phyloP scores from a whole-genome alignment of 129 eudicot genomes.

The Mikania micrantha region DNA sequence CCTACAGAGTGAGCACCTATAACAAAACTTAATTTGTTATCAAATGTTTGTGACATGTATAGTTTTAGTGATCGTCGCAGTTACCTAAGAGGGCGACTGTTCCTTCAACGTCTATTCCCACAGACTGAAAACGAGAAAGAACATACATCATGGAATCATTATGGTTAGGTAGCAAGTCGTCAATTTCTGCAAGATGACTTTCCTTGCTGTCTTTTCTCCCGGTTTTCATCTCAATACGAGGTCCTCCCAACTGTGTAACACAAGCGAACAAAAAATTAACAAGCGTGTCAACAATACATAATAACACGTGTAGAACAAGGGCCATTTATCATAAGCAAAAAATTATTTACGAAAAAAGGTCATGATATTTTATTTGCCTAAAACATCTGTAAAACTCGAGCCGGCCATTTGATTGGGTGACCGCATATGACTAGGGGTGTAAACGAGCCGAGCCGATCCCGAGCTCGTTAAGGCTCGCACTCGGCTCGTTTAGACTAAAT shows the following conservation, averaged over 20 bases:
- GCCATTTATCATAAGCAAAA: too few relatives aligned
- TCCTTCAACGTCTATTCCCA: conserved; percentile 80
- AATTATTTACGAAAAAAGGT: too few relatives aligned
- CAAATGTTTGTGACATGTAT: neutral
- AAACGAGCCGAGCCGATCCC: too few relatives aligned
- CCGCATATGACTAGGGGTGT: too few relatives aligned
- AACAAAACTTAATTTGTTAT: neutral
- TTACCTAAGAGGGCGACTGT: conserved; percentile 80
- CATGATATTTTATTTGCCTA: too few relatives aligned
- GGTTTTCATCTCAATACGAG: conserved; percentile 69
- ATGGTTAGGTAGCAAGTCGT: conserved; percentile 55
- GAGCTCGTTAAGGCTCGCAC: too few relatives aligned
- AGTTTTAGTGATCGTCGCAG: neutral
- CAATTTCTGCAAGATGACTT: conserved; percentile 50
- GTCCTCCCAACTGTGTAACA: conserved; percentile 65
- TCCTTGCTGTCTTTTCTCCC: conserved; percentile 67
- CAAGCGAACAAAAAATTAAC: neutral
- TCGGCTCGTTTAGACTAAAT: too few relatives aligned
- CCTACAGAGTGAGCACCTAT: conserved; percentile 93
- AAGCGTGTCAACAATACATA: too few relatives aligned
- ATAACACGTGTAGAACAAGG: too few relatives aligned
- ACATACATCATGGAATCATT: conserved; percentile 45
- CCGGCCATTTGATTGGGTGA: too few relatives aligned
- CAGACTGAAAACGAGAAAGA: conserved; percentile 55
- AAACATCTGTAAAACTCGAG: too few relatives aligned